Base-by-base conservation (phyloP, 116 monocot species). In the Posidonia oceanica region DNA sequence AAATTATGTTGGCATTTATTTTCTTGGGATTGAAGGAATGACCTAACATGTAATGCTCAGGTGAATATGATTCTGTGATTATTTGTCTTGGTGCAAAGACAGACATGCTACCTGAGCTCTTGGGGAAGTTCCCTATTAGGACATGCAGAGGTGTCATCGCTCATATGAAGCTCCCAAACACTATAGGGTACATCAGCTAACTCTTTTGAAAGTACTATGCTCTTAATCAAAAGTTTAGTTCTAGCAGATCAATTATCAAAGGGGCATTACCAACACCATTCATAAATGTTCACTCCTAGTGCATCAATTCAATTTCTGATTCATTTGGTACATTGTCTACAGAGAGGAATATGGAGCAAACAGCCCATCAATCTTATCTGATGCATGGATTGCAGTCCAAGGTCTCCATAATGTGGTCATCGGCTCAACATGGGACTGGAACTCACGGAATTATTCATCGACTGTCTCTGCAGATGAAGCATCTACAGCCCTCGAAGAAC, bases 361-460 rank as follows among this genome's bases (percentile, higher is more conserved):
- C 29, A 82, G 83, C 63, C 97, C 97, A 44, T 92, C 92, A 39
- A 83, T 97, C 59, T 56, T 97, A 59, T 89, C 89, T 4, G 83
- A 97, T 77, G 89, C 97, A 52, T 97, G 97, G 92, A 80, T 97
- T 52, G 89, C 97, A 52, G 85, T 86, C 73, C 89, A 85, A 85
- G 85, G 80, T 5, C 77, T 89, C 18, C 72, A 80, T 8, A 74
- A 63, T 42, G 74, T 87, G 1, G 68, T 83, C 39, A 76, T 97
- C 71, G 97, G 97, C 11, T 91, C 97, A 18, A 97, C 97, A 69
- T 97, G 97, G 97, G 89, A 97, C 12, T 97, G 92, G 97, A 69
- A 73, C 3, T 92, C 89, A 0, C 74, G 42, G 37, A 70, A 92
- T 72, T 83, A 79, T 58, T 76, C 78, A 21, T 70, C 82, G 1